Evolutionary conservation across 2,329 filamentous ascomycete genomes (phyloP), one percentile per base, ranked within the genome.

Genomic region (Corinectria fuckeliana): DNA sequence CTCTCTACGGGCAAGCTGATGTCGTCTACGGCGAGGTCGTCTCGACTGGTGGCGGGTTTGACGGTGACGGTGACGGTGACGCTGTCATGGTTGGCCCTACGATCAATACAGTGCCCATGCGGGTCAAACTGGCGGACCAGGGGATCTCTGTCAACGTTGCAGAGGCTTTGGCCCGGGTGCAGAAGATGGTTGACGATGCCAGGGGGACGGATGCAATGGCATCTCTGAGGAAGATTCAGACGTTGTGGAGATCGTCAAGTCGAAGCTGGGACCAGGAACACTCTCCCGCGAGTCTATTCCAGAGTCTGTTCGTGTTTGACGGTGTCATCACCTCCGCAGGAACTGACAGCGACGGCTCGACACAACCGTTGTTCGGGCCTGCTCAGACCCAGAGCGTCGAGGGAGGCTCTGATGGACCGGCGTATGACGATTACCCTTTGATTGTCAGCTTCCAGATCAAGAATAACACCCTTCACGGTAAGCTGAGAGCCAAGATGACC

Each of bases 281-380:
- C 20, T 48, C 55, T 10, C 25, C 62, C 1, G 51, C 58, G 0
- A 58, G 57, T 16, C 63, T 70, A 1, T 69, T 70, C 55, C 63
- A 70, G 38, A 70, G 68, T 49, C 36, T 70, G 34, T 70, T 70
- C 44, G 68, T 69, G 4, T 70, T 67, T 26, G 66, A 70, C 25
- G 68, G 65, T 11, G 56, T 61, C n/a, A 55, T 64, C 1, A 8
- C 25, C 14, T n/a, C 38, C 3, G 11, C 38, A 21, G 38, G n/a
- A 13, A 25, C 5, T n/a, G 2, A 42, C 11, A 42, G 5, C 18
- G 20, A 21, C 11, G 18, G 4, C 20, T 14, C 20, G 23, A 25
- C 11, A 14, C 10, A 1, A 8, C 38, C 20, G 20, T 42, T 42
- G 38, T 42, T 42, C 20, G n/a, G 10, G 38, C 20, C 38, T 42